Percentiles rank a stretch among this genome's conserved stretches.
Conservation (phyloP, 2,329 filamentous ascomycete genomes). For the Cadophora sp. region DNA sequence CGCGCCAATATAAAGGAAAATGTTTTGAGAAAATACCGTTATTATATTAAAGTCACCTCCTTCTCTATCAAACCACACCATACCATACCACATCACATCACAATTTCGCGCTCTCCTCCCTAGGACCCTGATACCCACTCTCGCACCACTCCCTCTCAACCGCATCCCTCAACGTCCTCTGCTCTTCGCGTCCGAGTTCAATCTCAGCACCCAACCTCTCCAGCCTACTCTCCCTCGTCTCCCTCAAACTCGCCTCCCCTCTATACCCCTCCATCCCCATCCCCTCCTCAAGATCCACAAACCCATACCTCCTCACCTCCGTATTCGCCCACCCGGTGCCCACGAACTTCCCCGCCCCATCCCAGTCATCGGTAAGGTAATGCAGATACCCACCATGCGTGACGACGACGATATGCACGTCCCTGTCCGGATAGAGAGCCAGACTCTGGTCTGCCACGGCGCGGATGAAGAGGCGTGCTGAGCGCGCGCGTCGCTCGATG, state of each 20-base stretch:
- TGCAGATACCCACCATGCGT: conserved; percentile 86
- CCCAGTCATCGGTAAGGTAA: conserved; percentile 84
- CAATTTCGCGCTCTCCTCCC: conserved; percentile 28
- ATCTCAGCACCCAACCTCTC: conserved; percentile 37
- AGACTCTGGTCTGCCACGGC: conserved; percentile 43
- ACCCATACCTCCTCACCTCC: conserved; percentile 42
- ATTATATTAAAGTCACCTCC: too few relatives aligned
- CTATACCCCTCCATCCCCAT: conserved; percentile 30
- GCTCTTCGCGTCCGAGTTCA: conserved; percentile 38
- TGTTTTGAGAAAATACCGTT: too few relatives aligned
- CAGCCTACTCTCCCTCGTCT: conserved; percentile 40
- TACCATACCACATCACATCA: too few relatives aligned
- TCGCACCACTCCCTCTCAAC: conserved; percentile 37
- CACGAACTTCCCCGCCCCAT: conserved; percentile 51
- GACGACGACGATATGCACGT: conserved; percentile 75
- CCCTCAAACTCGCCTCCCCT: conserved; percentile 36
- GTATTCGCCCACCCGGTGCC: conserved; percentile 46
- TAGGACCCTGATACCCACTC: conserved; percentile 32
- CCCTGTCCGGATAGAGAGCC: conserved; percentile 46
- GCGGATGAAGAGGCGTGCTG: conserved; percentile 64
- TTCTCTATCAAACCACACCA: too few relatives aligned
- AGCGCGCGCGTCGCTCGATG: conserved; percentile 52
- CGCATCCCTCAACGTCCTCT: conserved; percentile 36
- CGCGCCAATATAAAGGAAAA: too few relatives aligned
- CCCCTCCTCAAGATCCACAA: conserved; percentile 26